phyloP scores from a whole-genome alignment of 2,329 filamentous ascomycete genomes.

The Aspergillus sp. region DNA sequence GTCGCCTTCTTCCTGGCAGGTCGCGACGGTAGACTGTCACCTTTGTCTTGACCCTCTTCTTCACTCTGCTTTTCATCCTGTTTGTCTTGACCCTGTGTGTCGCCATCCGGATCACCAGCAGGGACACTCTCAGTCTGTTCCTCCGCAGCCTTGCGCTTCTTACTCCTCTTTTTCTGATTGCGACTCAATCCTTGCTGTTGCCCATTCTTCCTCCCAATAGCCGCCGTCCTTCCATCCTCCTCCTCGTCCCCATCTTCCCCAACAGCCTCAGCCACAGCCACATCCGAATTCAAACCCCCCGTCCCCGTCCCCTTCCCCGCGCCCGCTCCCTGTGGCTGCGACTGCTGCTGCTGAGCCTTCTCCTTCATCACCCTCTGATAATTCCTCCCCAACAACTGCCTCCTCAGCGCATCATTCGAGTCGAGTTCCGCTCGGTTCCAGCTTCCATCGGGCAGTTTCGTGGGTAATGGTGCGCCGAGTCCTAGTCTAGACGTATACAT shows the following conservation, averaged over 20 bases:
- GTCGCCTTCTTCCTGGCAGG: conserved; percentile 30
- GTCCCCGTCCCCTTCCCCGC: conserved; percentile 4
- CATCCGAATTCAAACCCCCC: too few species aligned
- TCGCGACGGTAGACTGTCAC: conserved; percentile 4
- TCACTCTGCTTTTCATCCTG: background rate
- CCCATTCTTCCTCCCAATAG: conserved; percentile 21
- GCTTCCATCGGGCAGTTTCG: conserved; percentile 32
- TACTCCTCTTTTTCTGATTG: conserved; percentile 11
- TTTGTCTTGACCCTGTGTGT: background rate
- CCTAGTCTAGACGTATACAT: conserved; percentile 31
- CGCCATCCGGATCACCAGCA: conserved; percentile 3
- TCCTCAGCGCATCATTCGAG: conserved; percentile 39
- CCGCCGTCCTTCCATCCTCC: conserved; percentile 36
- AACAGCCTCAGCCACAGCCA: conserved; percentile 13
- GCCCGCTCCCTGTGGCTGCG: conserved; percentile 13
- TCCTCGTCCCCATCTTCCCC: conserved; percentile 31
- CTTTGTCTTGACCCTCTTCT: conserved; percentile 1
- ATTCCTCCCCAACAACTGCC: conserved; percentile 39
- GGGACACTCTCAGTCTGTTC: too few species aligned
- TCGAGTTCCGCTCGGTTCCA: conserved; percentile 34
- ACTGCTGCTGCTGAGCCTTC: conserved; percentile 13
- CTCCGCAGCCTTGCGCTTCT: conserved; percentile 6
- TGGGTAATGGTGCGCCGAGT: conserved; percentile 40
- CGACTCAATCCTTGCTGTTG: background rate
- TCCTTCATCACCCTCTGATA: conserved; percentile 34